phyloP scores from a whole-genome alignment of 257 asterid genomes.

The Orobanche coerulescens region DNA sequence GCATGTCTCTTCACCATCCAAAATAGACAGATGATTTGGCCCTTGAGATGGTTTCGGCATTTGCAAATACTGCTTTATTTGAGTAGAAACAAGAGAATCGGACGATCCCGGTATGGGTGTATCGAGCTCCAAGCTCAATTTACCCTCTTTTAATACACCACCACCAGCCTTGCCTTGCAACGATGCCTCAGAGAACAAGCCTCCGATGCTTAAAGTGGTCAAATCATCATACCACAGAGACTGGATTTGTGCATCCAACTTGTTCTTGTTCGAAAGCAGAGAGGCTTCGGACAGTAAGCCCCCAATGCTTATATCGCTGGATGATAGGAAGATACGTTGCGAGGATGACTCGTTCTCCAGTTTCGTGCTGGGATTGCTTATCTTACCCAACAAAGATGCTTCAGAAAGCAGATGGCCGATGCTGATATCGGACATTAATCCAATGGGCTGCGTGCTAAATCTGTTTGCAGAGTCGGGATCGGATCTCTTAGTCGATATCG shows the following conservation, averaged over 20 bases:
- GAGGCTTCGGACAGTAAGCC: conserved; percentile 56
- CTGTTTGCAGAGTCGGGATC: conserved; percentile 32
- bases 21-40: conserved; percentile 44
- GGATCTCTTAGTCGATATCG: conserved; percentile 44
- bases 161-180: conserved; percentile 38
- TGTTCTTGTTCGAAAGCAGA: conserved; percentile 31
- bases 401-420: conserved; percentile 41
- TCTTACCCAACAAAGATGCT: conserved; percentile 42
- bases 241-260: conserved; percentile 24
- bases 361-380: conserved; percentile 18
- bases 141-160: conserved; percentile 30
- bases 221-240: conserved; percentile 57
- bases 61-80: conserved; percentile 29
- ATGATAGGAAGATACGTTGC: conserved; percentile 32
- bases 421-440: conserved; percentile 39
- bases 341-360: conserved; percentile 28
- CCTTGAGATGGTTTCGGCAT: conserved; percentile 32
- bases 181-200: conserved; percentile 64
- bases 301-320: conserved; percentile 48
- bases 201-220: conserved; percentile 75
- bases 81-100: conserved; percentile 36
- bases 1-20: conserved; percentile 96
- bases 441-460: conserved; percentile 34
- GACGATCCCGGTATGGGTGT: conserved; percentile 31
- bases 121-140: conserved; percentile 29